Evolutionary conservation across 2,329 filamentous ascomycete genomes (phyloP), one percentile per base, ranked within the genome.

Genomic region (Pseudogymnoascus sp.): DNA sequence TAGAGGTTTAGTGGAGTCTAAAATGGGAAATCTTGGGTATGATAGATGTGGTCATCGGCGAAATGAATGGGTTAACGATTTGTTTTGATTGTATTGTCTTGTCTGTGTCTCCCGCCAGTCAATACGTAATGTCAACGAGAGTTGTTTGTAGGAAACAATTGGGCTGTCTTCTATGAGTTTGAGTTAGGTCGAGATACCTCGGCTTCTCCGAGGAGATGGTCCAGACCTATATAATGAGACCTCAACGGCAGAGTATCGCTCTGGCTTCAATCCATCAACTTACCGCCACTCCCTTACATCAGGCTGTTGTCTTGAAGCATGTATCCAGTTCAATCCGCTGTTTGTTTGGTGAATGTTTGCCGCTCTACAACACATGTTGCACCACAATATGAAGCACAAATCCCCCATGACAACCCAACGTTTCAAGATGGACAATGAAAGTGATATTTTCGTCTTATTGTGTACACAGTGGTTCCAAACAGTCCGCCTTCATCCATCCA

Each of bases 381-480:
- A 33, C 22, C 28, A 14, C 50, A 56, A 56, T 35, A n/a, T 19
- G 26, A 14, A 14, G 50, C n/a, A 33, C 50, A 33, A 56, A 19
- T 19, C 6, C 16, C 28, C 28, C 50, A 53, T 56, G 10, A 2
- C 16, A 19, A 14, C 28, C 50, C n/a, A 8, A 14, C 28, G 6
- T 56, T 56, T 33, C 16, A 56, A 56, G 50, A 56, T 33, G 50
- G 50, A 56, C 50, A 35, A 56, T 56, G 50, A 35, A 56, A 56
- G 28, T 33, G 28, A 33, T 56, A 56, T 56, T 56, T 56, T 56
- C 28, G 50, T 56, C 50, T 56, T 56, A 56, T 56, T 56, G 50
- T 56, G 50, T 56, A 56, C 50, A 56, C 28, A 56, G 50, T 56
- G 50, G 50, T 56, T 56, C 50, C 50, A 56, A 56, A 56, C 50